Evolutionary conservation across 2,329 filamentous ascomycete species (phyloP).

Genomic region (Juglanconis juglandina): DNA sequence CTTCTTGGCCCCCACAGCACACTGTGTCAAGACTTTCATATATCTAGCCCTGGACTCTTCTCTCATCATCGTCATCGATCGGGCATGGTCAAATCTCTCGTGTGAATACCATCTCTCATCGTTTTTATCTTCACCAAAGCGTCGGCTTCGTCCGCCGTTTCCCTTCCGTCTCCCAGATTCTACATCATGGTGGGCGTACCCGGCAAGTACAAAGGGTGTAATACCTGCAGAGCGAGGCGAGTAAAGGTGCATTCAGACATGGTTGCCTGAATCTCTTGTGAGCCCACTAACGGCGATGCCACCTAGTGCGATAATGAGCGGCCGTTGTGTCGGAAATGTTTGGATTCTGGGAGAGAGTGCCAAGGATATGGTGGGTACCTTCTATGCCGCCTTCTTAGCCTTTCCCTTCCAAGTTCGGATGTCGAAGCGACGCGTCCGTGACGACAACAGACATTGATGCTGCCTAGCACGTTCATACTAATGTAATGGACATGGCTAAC

Average conservation of each 20-base stretch:
- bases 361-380: constrained; percentile 53
- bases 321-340: constrained; percentile 59
- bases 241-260: constrained; percentile 46
- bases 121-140: neutral
- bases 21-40: neutral
- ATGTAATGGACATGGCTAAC: neutral
- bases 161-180: neutral
- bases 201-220: constrained; percentile 63
- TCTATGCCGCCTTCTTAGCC: neutral
- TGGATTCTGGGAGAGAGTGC: constrained; percentile 53
- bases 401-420: neutral
- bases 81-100: neutral
- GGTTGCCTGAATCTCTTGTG: neutral
- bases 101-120: neutral
- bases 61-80: neutral
- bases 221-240: constrained; percentile 56
- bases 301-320: constrained; percentile 59
- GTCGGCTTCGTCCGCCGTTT: neutral
- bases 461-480: too few species aligned
- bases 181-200: constrained; percentile 56
- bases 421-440: neutral
- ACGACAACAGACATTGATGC: neutral
- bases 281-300: neutral
- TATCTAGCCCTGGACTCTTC: constrained; percentile 1
- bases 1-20: constrained; percentile 7